Evolutionary conservation across 2,329 filamentous ascomycete genomes (phyloP).

Genomic region (Myrmaecium sp.): DNA sequence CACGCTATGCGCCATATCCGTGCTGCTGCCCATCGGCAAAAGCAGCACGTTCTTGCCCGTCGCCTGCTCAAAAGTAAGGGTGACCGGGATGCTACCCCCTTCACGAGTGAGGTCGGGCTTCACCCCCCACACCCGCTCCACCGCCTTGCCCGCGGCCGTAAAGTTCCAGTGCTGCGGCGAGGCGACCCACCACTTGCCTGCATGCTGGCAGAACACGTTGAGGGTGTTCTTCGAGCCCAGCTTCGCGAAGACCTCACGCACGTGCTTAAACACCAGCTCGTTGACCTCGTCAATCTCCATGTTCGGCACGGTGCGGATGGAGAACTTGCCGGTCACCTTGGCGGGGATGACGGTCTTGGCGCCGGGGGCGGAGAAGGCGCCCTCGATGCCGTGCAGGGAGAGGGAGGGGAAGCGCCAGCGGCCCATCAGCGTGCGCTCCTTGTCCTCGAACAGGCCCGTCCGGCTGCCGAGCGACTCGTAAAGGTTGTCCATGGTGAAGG

Average conservation of each 20-base stretch:
- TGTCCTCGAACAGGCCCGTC: slow-evolving; percentile 74
- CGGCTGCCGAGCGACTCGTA: slow-evolving; percentile 80
- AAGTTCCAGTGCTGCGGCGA: slow-evolving; percentile 99
- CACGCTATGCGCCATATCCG: slow-evolving; percentile 90
- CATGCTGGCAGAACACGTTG: slow-evolving; percentile 68
- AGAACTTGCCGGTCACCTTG: slow-evolving; percentile 97
- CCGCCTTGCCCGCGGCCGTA: slow-evolving; percentile 82
- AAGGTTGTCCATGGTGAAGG: slow-evolving; percentile 91
- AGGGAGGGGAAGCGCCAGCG: slow-evolving; percentile 92
- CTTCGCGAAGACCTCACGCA: slow-evolving; percentile 72
- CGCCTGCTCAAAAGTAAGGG: slow-evolving; percentile 90
- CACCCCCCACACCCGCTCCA: slow-evolving; percentile 84
- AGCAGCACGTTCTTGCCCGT: slow-evolving; percentile 95
- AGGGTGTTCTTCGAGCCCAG: slow-evolving; percentile 84
- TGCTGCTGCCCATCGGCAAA: slow-evolving; percentile 92
- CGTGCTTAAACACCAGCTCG: slow-evolving; percentile 63
- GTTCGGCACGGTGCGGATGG: slow-evolving; percentile 89
- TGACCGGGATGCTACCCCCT: slow-evolving; percentile 93
- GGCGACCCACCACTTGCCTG: slow-evolving; percentile 97
- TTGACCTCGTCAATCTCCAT: slow-evolving; percentile 92
- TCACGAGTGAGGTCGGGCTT: slow-evolving; percentile 91
- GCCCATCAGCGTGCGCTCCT: slow-evolving; percentile 85
- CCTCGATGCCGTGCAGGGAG: slow-evolving; percentile 87
- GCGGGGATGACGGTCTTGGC: slow-evolving; percentile 98
- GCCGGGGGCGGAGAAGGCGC: slow-evolving; percentile 80